Base-by-base conservation (phyloP, 2,329 filamentous ascomycete genomes). In the Colletotrichum abscissum region DNA sequence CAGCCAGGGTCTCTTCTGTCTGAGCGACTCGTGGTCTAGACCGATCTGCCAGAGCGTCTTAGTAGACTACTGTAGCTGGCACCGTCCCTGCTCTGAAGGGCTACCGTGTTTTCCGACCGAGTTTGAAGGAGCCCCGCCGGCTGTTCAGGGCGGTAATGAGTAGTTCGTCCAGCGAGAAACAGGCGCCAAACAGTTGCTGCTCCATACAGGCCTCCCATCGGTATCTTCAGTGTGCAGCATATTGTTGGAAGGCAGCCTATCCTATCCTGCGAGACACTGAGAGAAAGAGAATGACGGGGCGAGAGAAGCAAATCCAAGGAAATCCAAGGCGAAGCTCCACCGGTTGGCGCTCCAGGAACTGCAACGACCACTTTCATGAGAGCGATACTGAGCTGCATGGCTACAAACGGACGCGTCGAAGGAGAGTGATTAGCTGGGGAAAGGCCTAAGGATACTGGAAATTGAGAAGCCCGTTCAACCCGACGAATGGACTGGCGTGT, bases 221-320 rank as follows among this genome's bases (percentile, higher is more conserved):
- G 52, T 42, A 19, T 49, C 28, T 24, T 38, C 26, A 66, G 42
- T 22, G 30, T 24, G 9, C 30, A 30, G 56, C n/a, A 35, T 56
- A 49, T 56, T 14, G 14, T 38, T 60, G 58, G 58, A 49, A 59
- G 38, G 42, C 24, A 54, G 24, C 24, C 38, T 54, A 58, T 63
- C 52, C 59, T 59, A 30, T 46, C n/a, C 52, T 42, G 52, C 65
- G 69, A 72, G 65, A 72, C 69, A 46, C 28, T 59, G 58, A 24
- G 35, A 63, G 65, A 69, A 55, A 35, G 58, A 69, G 69, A 46
- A 42, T 19, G 58, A 58, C 54, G 69, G 69, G 69, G 64, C 64
- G 33, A 33, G 6, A n/a, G 54, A 59, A 38, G n/a, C 49, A 24
- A 38, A 58, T 69, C 42, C 65, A 58, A 35, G 30, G 38, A 24